Base-by-base conservation (phyloP, 2,329 filamentous ascomycete species). In the Aspergillus calidoustus region DNA sequence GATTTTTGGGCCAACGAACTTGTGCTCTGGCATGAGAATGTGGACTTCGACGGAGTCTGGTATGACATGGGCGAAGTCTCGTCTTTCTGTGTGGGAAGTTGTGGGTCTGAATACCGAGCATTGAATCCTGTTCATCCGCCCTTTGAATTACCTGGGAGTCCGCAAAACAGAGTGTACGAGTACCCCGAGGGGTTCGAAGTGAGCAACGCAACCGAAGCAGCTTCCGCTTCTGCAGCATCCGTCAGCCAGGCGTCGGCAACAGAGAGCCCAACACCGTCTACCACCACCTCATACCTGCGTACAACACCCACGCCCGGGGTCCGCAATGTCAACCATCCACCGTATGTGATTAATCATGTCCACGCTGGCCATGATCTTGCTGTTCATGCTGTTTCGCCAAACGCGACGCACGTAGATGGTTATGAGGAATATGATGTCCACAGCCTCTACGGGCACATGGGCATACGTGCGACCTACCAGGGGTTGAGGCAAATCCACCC, bases 351-450 rank as follows among this genome's bases (percentile, higher is more conserved):
- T 71, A 88, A 93, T 73, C 86, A 93, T 72, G 85, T 87, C 46
- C 84, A 90, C 48, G 64, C 60, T 11, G 75, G 76, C 7, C 90
- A 89, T 17, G 90, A 91, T 69, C 82, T 94, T 23, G 88, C 86
- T 17, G 87, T 89, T 2, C 87, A 91, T 68, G 90, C 91, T 1
- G 83, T 93, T 28, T 88, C 86, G 62, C 91, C 91, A 0, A 92
- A 95, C 69, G 89, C 91, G 0, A 92, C 89, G 2, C 91, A 95
- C 70, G 81, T 85, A 50, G 90, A 91, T 67, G 91, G 91, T 4
- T 81, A 86, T 1, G 74, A 86, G 46, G 90, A 96, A 72, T 96
- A 96, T 71, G 91, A 96, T 72, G 86, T 91, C 28, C 92, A 96
- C 81, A 95, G 91, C 71, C 78, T 95, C 1, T 94, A 84, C 70